Base-by-base conservation (phyloP, 768 basidiomycete genomes). In the Agaricus subrufescens region DNA sequence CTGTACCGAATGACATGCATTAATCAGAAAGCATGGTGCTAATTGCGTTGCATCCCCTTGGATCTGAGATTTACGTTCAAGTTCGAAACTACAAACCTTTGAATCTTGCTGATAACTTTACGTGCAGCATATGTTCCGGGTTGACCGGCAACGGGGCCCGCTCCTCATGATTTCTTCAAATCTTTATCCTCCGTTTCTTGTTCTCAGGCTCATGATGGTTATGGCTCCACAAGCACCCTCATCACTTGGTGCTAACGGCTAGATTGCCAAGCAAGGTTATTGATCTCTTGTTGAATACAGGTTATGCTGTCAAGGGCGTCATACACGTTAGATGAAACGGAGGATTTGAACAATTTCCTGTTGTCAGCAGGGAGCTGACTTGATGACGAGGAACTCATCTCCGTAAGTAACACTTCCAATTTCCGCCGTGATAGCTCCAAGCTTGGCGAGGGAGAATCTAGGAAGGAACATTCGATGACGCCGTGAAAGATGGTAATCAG, bases 181-280 rank as follows among this genome's bases (percentile, higher is more conserved):
- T 19, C 34, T 2, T 1, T 34, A 34, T 34, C 34, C 34, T 34
- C 11, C 1, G 8, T 8, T 34, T 3, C 34, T 34, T 34, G 2
- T 34, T 11, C 34, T 34, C 34, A 34, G 3, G 11, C 34, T 34
- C 34, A 34, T 8, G 34, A 34, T 34, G 19, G 19, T 19, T 19
- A 19, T 19, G 19, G 19, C 19, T 19, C 19, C 19, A 19, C 19
- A 19, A 19, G 19, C 19, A 19, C 19, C 7, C 49, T 59, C 31
- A 50, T 59, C n/a, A 59, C 54, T 1, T 19, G 58, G 58, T 7
- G 58, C 23, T 37, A 56, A 55, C 10, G 59, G 59, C 10, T 60
- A 57, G 37, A 57, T 60, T 7, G 59, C 54, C 1, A 51, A 52
- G n/a, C 54, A 19, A 55, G 59, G 31, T 60, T 26, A 42, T 54